A percentile compares a stretch with the other conserved stretches of the same genome.
Conservation (phyloP, 2,329 filamentous ascomycete species). For the Aspergillus puulaauensis region DNA sequence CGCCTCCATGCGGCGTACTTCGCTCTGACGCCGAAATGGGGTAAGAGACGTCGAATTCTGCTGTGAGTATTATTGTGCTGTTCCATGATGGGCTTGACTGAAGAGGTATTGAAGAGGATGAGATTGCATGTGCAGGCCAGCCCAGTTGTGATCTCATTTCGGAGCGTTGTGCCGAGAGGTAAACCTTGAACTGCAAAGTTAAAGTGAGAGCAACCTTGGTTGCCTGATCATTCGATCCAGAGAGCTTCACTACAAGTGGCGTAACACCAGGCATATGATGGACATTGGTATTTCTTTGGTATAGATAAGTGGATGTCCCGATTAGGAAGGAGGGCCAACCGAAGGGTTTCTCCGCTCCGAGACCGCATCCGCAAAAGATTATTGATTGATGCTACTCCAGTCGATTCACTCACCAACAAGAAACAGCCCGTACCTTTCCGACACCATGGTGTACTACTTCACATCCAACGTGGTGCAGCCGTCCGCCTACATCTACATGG, state of each 20-base stretch:
- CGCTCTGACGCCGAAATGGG: not conserved
- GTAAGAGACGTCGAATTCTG: not conserved
- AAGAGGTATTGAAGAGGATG: not conserved
- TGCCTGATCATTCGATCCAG: too few relatives aligned
- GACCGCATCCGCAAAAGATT: not conserved
- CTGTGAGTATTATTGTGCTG: not conserved
- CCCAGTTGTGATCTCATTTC: not conserved
- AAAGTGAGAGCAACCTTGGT: too few relatives aligned
- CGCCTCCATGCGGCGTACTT: not conserved
- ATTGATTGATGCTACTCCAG: too few relatives aligned
- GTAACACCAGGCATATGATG: too few relatives aligned
- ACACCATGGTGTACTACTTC: constrained; percentile 87
- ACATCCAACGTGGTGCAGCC: constrained; percentile 81
- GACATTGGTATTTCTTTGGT: too few relatives aligned
- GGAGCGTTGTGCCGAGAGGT: not conserved
- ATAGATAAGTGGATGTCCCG: not conserved
- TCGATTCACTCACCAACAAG: not conserved
- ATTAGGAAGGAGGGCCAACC: constrained; percentile 3
- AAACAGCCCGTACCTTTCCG: not conserved
- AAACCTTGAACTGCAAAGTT: too few relatives aligned
- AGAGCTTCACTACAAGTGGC: too few relatives aligned
- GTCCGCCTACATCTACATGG: constrained; percentile 86
- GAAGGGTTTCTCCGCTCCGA: constrained; percentile 7
- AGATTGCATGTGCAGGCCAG: not conserved
- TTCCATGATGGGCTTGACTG: not conserved